phyloP scores from a whole-genome alignment of 805 yeast species.

The Candida yuanshanica region DNA sequence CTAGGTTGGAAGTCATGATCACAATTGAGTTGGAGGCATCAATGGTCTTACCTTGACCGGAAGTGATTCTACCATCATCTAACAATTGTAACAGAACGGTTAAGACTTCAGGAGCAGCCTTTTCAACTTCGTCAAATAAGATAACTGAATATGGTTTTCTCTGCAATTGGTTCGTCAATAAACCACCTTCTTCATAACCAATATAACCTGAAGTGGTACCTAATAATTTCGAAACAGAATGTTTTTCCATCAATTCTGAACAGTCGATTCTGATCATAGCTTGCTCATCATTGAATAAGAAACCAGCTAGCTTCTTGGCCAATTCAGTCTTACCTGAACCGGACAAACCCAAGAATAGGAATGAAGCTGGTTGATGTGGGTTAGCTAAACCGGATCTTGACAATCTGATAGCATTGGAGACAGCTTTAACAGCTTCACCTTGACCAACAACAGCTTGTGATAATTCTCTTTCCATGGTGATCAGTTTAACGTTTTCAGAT shows the following conservation, averaged over 20 bases:
- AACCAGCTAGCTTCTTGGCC: conserved; percentile 95
- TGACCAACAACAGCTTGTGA: conserved; percentile 89
- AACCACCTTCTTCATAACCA: conserved; percentile 97
- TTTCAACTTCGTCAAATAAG: conserved; percentile 94
- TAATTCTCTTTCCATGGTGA: conserved; percentile 88
- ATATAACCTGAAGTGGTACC: conserved; percentile 98
- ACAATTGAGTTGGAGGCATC: conserved; percentile 90
- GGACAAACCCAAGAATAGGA: conserved; percentile 88
- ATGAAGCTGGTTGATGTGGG: conserved; percentile 95
- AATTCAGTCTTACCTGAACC: conserved; percentile 99
- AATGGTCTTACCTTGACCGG: conserved; percentile 89
- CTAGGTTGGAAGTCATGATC: conserved; percentile 95
- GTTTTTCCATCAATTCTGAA: conserved; percentile 91
- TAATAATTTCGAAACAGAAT: conserved; percentile 88
- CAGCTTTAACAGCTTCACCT: conserved; percentile 92
- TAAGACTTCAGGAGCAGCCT: conserved; percentile 96
- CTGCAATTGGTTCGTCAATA: conserved; percentile 85
- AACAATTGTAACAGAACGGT: conserved; percentile 87
- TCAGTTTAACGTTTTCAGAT: conserved; percentile 89
- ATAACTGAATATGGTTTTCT: conserved; percentile 95
- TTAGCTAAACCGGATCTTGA: conserved; percentile 92
- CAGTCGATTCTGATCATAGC: conserved; percentile 98
- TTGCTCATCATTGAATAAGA: conserved; percentile 91
- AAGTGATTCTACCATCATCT: conserved; percentile 94
- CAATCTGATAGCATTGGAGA: conserved; percentile 88